Percentiles rank a stretch among this genome's conserved stretches.
Conservation (phyloP, 345 rosid species). For the Brassica incana region DNA sequence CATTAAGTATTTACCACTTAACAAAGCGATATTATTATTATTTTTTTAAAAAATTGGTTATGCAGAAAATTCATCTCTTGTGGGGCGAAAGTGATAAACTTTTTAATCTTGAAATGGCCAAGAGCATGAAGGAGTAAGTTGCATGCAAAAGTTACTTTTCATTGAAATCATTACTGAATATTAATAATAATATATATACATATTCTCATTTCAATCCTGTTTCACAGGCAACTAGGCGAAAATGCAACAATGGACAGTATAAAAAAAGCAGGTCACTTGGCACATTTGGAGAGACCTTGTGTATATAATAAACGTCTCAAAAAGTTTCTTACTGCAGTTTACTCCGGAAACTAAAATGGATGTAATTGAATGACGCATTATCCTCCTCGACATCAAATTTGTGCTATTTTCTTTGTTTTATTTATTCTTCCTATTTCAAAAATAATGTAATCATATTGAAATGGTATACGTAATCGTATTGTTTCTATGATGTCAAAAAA, state of each 20-base stretch:
- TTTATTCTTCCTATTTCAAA: background rate
- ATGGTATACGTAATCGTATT: background rate
- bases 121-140: conserved; percentile 78
- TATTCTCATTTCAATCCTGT: background rate
- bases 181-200: background rate
- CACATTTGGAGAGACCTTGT: conserved; percentile 85
- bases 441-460: background rate
- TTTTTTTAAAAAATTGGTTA: background rate
- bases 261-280: conserved; percentile 75
- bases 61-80: conserved; percentile 56
- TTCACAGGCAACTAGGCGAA: conserved; percentile 70
- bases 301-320: conserved; percentile 68
- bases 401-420: background rate
- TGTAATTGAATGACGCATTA: background rate
- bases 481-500: too few relatives aligned
- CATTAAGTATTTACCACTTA: background rate
- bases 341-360: conserved; percentile 22
- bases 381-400: background rate
- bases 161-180: background rate
- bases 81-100: conserved; percentile 70
- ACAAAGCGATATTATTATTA: background rate
- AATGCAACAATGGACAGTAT: conserved; percentile 65
- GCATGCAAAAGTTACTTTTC: background rate
- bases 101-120: conserved; percentile 68
- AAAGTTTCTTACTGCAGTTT: conserved; percentile 60